phyloP scores from a whole-genome alignment of 768 basidiomycete genomes.

The Rhizopogon roseolus region DNA sequence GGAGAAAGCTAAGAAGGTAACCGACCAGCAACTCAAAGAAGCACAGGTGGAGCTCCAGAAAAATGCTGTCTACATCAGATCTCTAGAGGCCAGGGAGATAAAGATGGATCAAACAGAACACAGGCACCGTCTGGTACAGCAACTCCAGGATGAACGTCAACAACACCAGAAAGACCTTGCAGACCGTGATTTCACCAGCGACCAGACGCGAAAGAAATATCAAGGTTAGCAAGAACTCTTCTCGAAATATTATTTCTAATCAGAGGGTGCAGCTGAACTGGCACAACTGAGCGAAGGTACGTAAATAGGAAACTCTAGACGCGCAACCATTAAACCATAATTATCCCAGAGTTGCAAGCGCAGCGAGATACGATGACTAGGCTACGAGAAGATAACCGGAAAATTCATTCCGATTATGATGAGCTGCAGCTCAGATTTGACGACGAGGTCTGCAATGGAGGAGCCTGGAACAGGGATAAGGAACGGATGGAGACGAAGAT shows the following conservation, averaged over 20 bases:
- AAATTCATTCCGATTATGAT: slow-evolving; percentile 71
- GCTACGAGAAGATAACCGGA: slow-evolving; percentile 76
- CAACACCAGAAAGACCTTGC: slow-evolving; percentile 77
- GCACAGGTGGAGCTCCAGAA: slow-evolving; percentile 75
- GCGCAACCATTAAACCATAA: background rate
- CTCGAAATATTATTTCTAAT: background rate
- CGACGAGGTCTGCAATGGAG: slow-evolving; percentile 72
- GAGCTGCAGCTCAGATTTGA: slow-evolving; percentile 71
- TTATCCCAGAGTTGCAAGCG: slow-evolving; percentile 59
- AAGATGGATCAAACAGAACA: slow-evolving; percentile 65
- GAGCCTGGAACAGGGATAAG: slow-evolving; percentile 85
- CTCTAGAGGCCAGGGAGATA: slow-evolving; percentile 74
- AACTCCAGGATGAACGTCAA: slow-evolving; percentile 74
- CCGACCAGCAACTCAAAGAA: slow-evolving; percentile 84
- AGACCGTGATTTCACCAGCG: slow-evolving; percentile 71
- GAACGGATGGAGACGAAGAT: slow-evolving; percentile 85
- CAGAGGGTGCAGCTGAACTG: slow-evolving; percentile 51
- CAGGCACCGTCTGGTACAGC: slow-evolving; percentile 64
- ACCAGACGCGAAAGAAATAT: slow-evolving; percentile 84
- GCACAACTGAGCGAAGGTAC: slow-evolving; percentile 77
- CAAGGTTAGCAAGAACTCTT: slow-evolving; percentile 46
- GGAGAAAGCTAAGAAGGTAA: slow-evolving; percentile 92
- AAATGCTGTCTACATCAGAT: slow-evolving; percentile 71
- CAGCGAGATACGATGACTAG: slow-evolving; percentile 74
- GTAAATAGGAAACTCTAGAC: slow-evolving; percentile 3